A percentile compares a stretch with the other conserved stretches of the same genome.
Conservation (phyloP, 345 rosid genomes). For the Corchorus capsularis region DNA sequence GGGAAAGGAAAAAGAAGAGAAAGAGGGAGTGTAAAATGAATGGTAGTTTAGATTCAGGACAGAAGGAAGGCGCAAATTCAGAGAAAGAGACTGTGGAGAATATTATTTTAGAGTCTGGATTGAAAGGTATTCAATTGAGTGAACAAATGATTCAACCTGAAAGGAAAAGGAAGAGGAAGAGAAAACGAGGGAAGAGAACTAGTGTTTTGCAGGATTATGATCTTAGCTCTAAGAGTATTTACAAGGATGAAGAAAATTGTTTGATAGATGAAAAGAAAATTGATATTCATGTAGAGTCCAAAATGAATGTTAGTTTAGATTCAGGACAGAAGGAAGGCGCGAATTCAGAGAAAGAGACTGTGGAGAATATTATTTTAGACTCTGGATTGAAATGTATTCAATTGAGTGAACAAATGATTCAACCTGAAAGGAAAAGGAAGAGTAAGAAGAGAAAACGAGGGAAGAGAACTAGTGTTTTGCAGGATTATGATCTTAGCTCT, state of each 20-base stretch:
- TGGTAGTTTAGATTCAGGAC: not conserved
- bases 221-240: conserved; percentile 10
- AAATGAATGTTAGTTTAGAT: not conserved
- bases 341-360: not conserved
- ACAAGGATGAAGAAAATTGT: not conserved
- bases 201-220: not conserved
- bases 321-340: conserved; percentile 2
- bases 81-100: not conserved
- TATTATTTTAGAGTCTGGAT: not conserved
- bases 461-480: conserved; percentile 9
- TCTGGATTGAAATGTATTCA: not conserved
- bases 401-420: not conserved
- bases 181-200: conserved; percentile 7
- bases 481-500: not conserved
- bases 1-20: not conserved
- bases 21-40: not conserved
- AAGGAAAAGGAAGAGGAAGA: conserved; percentile 16
- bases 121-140: not conserved
- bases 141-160: not conserved
- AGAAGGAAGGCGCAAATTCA: conserved; percentile 12
- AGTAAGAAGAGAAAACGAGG: conserved; percentile 17
- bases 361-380: not conserved
- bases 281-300: not conserved
- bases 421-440: not conserved
- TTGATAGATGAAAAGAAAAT: not conserved